Evolutionary conservation across 768 basidiomycete species (phyloP), one percentile per base, ranked within the genome.

Genomic region (Trametes cingulata): DNA sequence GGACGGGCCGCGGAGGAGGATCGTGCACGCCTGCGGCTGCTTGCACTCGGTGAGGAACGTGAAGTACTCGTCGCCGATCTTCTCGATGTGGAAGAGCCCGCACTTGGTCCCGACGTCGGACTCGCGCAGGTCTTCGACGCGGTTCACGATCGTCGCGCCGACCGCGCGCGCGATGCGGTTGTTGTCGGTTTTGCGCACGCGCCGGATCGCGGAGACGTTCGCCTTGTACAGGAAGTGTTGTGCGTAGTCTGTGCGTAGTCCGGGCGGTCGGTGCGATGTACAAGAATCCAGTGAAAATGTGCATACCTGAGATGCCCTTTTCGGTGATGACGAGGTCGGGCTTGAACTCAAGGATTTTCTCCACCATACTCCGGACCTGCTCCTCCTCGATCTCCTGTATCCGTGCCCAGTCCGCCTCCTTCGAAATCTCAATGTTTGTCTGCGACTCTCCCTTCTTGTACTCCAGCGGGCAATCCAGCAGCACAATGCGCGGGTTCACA

Each of bases 401-500:
- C 47, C 93, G 78, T 53, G 88, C 86, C 93, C 95, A 99, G 71
- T 99, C 95, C 19, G 81, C 80, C 77, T 95, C 95, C 75, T 93
- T 93, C 43, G 87, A 88, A 65, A 98, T 94, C 77, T 98, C 96
- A 82, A 98, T 98, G 73, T 98, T 97, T 61, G 97, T 98, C 76
- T 99, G 97, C 57, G 83, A 86, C 79, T 98, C 97, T 25, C 96
- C 96, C 80, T 98, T 98, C 79, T 98, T 99, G 79, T 99, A 98
- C 77, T 98, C 96, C 57, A 98, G 76, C 10, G 95, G 95, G 73
- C 95, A 98, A 73, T 97, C 95, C 40, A 98, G 77, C 40, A 98
- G 75, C 22, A 98, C 77, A 49, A 99, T 90, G 13, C 95, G 77
- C 3, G 96, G 97, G 65, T 93, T 91, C 61, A 80, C 83, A 72